Base-by-base conservation (phyloP, 257 asterid species). In the Euphrasia confusa region DNA sequence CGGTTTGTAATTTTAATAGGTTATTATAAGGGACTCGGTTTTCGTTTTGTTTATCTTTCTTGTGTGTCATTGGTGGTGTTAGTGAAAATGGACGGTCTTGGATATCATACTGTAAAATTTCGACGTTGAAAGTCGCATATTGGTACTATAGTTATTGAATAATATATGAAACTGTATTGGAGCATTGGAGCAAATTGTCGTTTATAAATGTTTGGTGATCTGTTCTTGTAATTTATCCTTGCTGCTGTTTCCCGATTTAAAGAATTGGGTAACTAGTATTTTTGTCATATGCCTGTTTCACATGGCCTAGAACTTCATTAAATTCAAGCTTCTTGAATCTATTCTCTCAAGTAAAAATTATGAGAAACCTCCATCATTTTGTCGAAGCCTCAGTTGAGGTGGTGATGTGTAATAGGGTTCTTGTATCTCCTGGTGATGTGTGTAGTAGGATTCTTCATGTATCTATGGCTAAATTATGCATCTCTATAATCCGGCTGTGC, bases 1-100 rank as follows among this genome's bases (percentile, higher is more conserved):
- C 80, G 89, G 78, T 75, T 48, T 86, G 85, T 80, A 72, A 79
- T 76, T 78, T 73, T 65, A 65, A 63, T 76, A 79, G 83, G 73
- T 37, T 37, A 37, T 73, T 78, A 78, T 85, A 79, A 79, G 67
- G 76, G 65, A 74, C 81, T 73, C 32, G 58, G 47, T 61, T 53
- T 67, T 50, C 60, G n/a, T 35, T 68, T 76, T 11, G 40, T 49
- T 60, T 58, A 40, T 71, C 39, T 68, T 61, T 64, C 53, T 68
- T 66, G 70, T 64, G 71, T 68, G 72, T 55, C 54, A 55, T 72
- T 68, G 65, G 56, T 70, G 66, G 55, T 74, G 14, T 67, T 57
- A 39, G 68, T 74, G 68, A 53, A 72, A 56, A 35, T 72, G 78
- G 78, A 74, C 58, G 72, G 57, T 77, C 63, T 76, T 72, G 63